Conservation (phyloP, 148 eudicot genomes). For the Salicornia ramosissima region DNA sequence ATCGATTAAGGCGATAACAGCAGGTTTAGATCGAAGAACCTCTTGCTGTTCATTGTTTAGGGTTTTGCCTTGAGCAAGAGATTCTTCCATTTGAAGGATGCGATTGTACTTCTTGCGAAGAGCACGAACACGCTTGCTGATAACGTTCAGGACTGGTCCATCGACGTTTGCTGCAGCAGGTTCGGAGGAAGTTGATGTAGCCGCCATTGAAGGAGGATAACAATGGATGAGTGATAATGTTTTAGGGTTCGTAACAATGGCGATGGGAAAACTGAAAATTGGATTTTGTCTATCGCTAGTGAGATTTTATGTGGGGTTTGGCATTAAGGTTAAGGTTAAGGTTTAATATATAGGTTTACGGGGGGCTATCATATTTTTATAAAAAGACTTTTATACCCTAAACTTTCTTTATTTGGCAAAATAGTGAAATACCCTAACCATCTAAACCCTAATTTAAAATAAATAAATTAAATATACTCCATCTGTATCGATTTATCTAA, state of each 20-base stretch:
- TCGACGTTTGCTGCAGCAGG: slow-evolving; percentile 29
- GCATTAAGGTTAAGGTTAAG: no score
- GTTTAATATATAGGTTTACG: no score
- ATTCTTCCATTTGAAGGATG: slow-evolving; percentile 63
- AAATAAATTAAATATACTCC: no score
- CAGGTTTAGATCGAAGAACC: slow-evolving; percentile 53
- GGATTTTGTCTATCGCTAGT: no score
- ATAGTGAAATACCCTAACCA: no score
- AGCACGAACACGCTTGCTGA: slow-evolving; percentile 77
- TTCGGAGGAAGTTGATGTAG: slow-evolving; percentile 26
- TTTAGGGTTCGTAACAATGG: neutral
- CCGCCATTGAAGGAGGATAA: slow-evolving; percentile 23
- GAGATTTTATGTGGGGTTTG: no score
- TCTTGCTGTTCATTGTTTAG: slow-evolving; percentile 76
- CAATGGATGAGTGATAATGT: neutral
- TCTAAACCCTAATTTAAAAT: no score
- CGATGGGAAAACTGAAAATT: neutral
- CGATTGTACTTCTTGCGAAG: slow-evolving; percentile 74
- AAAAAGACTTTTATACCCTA: no score
- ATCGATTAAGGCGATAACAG: slow-evolving; percentile 50
- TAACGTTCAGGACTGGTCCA: slow-evolving; percentile 70
- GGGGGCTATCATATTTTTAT: no score
- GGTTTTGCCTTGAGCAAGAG: slow-evolving; percentile 52
- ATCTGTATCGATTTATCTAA: no score
- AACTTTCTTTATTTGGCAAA: no score